These are phyloP conservation scores for Ensete glaucum DNA, from an alignment of 176 grass and related monocot genomes.

Conservation along the genomic window DNA sequence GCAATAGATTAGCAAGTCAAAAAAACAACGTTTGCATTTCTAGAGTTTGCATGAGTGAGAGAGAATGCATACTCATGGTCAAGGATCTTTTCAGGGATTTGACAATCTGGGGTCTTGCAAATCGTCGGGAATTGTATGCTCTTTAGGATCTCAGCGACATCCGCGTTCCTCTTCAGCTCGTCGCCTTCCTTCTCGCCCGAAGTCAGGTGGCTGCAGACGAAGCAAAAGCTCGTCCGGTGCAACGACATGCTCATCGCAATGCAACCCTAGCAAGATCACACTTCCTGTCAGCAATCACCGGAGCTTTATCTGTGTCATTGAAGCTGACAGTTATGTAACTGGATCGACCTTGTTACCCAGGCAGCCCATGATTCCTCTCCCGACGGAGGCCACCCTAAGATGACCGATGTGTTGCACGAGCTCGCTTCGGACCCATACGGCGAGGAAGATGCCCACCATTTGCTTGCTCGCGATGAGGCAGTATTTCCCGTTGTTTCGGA, in stretches of 20 bases:
- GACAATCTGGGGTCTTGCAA: slow-evolving; percentile 35
- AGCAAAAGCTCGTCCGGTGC: slow-evolving; percentile 65
- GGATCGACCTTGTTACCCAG: slow-evolving; percentile 64
- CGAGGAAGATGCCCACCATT: slow-evolving; percentile 83
- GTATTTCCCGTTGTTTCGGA: slow-evolving; percentile 33
- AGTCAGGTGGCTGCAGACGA: slow-evolving; percentile 79
- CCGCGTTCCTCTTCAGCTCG: slow-evolving; percentile 66
- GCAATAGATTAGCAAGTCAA: not conserved
- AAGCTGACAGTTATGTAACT: not conserved
- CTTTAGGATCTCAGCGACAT: slow-evolving; percentile 80
- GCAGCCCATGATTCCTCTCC: slow-evolving; percentile 70
- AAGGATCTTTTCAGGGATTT: slow-evolving; percentile 51
- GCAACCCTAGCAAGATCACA: slow-evolving; percentile 39
- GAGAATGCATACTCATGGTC: slow-evolving; percentile 55
- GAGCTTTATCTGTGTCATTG: not conserved
- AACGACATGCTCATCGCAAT: slow-evolving; percentile 83
- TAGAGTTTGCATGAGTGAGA: not conserved
- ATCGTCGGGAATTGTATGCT: slow-evolving; percentile 64
- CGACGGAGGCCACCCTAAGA: slow-evolving; percentile 52
- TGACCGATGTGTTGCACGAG: slow-evolving; percentile 74
- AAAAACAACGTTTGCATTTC: not conserved
- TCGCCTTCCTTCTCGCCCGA: slow-evolving; percentile 95
- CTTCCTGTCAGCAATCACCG: not conserved
- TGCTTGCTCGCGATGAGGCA: slow-evolving; percentile 73
- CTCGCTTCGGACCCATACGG: slow-evolving; percentile 69